Evolutionary conservation across 352 stramenopile species (phyloP), one percentile per base, ranked within the genome.

Genomic region (Elongisporangium anandrum): DNA sequence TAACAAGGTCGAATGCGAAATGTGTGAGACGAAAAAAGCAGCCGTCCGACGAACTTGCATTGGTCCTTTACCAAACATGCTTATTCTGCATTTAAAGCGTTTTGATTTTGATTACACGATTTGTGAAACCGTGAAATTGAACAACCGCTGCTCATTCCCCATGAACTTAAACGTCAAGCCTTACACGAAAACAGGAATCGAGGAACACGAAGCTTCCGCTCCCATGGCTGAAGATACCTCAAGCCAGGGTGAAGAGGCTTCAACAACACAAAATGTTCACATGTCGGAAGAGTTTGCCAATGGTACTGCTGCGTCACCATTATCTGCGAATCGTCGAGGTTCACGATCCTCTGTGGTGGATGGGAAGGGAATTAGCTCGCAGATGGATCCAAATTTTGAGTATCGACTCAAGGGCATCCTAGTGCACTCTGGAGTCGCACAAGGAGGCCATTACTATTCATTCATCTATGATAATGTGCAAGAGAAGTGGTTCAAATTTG

Each of bases 41-140:
- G 98, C 96, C 17, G 85, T 99, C 9, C 79, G 97, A 23, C 76
- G 96, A 53, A 99, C 95, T 12, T 98, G 94, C 59, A 97, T 99
- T 62, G 97, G 92, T 4, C 78, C 81, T 17, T 70, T 99, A 16
- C 97, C 98, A 0, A 98, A 99, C 63, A 77, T 99, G 56, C 76
- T 99, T 20, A 96, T 99, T 57, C 75, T 99, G 41, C 97, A 98
- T 67, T 68, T 99, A 52, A 99, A 99, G 78, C 87, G 98, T 50
- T 99, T 99, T 67, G 97, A 99, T 79, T 86, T 99, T 64, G 97
- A 99, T 70, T 99, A 98, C 67, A 98, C 86, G 51, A 99, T 97
- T 13, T 99, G 99, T 60, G 97, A 99, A 75, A 99, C 97, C 4
- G 97, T 99, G 7, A 99, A 99, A 69, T 75, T 99, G 38, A 99